Conservation (phyloP, 768 basidiomycete species). For the Rhizopogon vesiculosus region DNA sequence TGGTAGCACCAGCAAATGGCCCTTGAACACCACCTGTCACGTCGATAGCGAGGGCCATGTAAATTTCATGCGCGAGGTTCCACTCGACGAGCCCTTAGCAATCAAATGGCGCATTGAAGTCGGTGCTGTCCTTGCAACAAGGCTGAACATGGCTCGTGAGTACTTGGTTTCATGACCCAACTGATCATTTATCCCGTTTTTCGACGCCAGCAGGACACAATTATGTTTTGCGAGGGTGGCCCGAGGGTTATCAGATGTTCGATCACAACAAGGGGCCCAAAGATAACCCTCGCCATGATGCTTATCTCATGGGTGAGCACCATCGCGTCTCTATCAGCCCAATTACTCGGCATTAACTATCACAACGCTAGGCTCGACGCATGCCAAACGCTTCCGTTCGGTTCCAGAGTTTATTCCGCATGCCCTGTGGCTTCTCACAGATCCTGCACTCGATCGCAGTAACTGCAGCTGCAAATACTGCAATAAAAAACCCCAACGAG, state of each 20-base stretch:
- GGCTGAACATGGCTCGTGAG: conserved; percentile 48
- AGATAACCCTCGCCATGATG: conserved; percentile 57
- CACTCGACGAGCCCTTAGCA: conserved; percentile 42
- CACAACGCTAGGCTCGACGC: conserved; percentile 31
- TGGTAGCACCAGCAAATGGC: conserved; percentile 51
- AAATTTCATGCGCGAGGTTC: conserved; percentile 62
- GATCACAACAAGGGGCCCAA: conserved; percentile 69
- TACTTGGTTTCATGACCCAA: not conserved
- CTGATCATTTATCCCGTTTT: conserved; percentile 1
- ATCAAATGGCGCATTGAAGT: conserved; percentile 55
- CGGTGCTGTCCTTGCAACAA: conserved; percentile 36
- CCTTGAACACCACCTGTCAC: conserved; percentile 45
- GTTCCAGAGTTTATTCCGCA: conserved; percentile 85
- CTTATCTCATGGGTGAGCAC: conserved; percentile 69
- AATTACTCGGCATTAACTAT: not conserved
- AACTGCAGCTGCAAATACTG: conserved; percentile 79
- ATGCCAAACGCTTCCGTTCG: conserved; percentile 62
- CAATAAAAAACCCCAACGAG: conserved; percentile 59
- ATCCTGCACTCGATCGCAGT: conserved; percentile 38
- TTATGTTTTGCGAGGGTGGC: conserved; percentile 65
- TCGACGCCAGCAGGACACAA: conserved; percentile 37
- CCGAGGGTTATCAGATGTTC: conserved; percentile 63
- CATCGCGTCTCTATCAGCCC: conserved; percentile 1
- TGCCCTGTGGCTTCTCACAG: conserved; percentile 70
- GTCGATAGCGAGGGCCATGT: conserved; percentile 62